Conservation (phyloP, 768 basidiomycete species). For the Leccinum longicurvipes region DNA sequence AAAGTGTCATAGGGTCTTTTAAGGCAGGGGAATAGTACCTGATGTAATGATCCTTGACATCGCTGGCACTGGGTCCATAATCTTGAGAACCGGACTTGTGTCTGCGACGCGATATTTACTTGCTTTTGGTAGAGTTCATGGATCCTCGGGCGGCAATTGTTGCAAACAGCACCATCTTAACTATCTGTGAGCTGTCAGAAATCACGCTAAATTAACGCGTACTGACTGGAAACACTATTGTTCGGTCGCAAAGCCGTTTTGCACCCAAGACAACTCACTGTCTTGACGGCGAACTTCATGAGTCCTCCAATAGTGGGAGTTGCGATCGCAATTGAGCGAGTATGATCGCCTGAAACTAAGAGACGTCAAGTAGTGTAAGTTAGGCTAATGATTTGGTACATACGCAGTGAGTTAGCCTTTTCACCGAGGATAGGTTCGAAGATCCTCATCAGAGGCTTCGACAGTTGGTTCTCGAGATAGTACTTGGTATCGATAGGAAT, state of each 20-base stretch:
- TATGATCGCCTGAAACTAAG: constrained; percentile 93
- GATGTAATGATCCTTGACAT: constrained; percentile 97
- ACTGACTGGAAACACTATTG: constrained; percentile 71
- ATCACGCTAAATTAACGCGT: not conserved
- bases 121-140: constrained; percentile 95
- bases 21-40: constrained; percentile 41
- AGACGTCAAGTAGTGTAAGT: constrained; percentile 2
- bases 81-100: constrained; percentile 89
- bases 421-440: constrained; percentile 98
- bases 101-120: constrained; percentile 63
- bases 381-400: constrained; percentile 26
- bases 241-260: constrained; percentile 80
- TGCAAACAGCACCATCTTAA: constrained; percentile 88
- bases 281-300: constrained; percentile 99
- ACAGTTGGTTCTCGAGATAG: constrained; percentile 96
- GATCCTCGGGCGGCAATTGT: constrained; percentile 83
- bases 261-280: constrained; percentile 91
- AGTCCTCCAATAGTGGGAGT: constrained; percentile 95
- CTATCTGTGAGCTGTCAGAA: constrained; percentile 5
- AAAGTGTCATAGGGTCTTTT: not conserved
- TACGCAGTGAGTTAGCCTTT: constrained; percentile 79
- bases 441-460: constrained; percentile 94
- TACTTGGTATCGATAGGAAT: constrained; percentile 98
- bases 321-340: constrained; percentile 91
- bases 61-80: constrained; percentile 99